Base-by-base conservation (phyloP, 495 filamentous ascomycete genomes). In the Clavariopsis aquatica region DNA sequence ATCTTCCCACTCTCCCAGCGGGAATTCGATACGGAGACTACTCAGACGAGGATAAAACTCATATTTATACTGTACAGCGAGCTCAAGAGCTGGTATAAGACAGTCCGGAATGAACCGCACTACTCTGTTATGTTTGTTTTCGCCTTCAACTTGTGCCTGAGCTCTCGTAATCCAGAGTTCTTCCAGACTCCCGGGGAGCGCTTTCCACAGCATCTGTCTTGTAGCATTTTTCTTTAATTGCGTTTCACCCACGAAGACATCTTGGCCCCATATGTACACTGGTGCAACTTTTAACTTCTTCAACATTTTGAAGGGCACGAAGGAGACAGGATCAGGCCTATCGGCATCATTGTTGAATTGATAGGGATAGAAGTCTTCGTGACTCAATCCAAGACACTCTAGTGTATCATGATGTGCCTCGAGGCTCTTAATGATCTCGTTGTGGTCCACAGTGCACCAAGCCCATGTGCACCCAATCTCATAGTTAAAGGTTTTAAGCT, bases 281-380 rank as follows among this genome's bases (percentile, higher is more conserved):
- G 55, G 55, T 5, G 55, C 55, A 15, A 58, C 7, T n/a, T 58
- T 58, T 15, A 58, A 38, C 23, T 34, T 23, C 13, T 10, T 26
- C 17, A 58, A 38, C 23, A 17, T 23, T 17, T 10, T 26, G 13
- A 58, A 58, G 26, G 23, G 9, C 8, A 13, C 26, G 55, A 58
- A 43, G 8, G 38, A 43, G 29, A 45, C 19, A 7, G 55, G n/a
- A 28, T 26, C 20, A 27, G 55, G 55, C 20, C 23, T 27, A 1
- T 58, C 55, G 17, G 5, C 9, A 4, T 57, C 29, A 23, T 46
- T 20, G 20, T 47, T 38, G 15, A 23, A 46, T 19, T 58, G 36
- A 38, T 58, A 58, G 36, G 55, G 55, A 46, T 58, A 58, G 55
- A 45, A 58, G 55, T 58, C 34, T 46, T 58, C 41, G 24, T 58